Evolutionary conservation across 208 protist genomes (phyloP), one percentile per base, ranked within the genome.

Genomic region (Herpetomonas muscarum): DNA sequence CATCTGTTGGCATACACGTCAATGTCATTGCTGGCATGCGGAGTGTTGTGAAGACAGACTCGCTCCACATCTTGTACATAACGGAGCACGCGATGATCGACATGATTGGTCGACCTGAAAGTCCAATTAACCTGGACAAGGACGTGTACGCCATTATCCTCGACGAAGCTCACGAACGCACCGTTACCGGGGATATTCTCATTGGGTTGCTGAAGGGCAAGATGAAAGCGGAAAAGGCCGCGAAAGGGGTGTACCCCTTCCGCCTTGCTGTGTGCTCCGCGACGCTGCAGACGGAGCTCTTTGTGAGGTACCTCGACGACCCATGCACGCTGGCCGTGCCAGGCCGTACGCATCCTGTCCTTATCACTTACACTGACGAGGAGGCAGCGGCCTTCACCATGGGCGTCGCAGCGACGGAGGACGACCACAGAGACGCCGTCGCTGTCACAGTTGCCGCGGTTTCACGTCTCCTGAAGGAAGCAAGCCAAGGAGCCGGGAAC

Each of bases 161-260:
- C 0, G 98, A 99, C 71, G 98, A 99, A 75, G 98, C 98, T 0
- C 98, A 99, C 71, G 98, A 99, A 74, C 71, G 98, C 9, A 98
- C 96, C 10, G 81, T 99, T 45, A 56, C 93, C 52, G 99, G 97
- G 0, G 98, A 99, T 74, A 83, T 99, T 9, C 73, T 99, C 0
- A 97, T 99, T 70, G 98, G 92, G 6, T 57, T 99, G 12, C 59
- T 99, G 31, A 97, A 98, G 87, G 66, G 58, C 24, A 28, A 82
- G 52, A 36, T 99, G 32, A 96, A 98, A 87, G 64, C 57, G n/a
- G 24, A 79, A 45, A 86, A 97, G 41, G 37, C 2, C 25, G 52
- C 52, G 4, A n/a, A n/a, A n/a, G n/a, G n/a, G n/a, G 39, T 45
- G 22, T 48, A 47, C 41, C 6, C 62, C 19, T 64, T 99, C 39